Evolutionary conservation across 306 rosid species (phyloP).

Genomic region (Citrullus mucosospermus): DNA sequence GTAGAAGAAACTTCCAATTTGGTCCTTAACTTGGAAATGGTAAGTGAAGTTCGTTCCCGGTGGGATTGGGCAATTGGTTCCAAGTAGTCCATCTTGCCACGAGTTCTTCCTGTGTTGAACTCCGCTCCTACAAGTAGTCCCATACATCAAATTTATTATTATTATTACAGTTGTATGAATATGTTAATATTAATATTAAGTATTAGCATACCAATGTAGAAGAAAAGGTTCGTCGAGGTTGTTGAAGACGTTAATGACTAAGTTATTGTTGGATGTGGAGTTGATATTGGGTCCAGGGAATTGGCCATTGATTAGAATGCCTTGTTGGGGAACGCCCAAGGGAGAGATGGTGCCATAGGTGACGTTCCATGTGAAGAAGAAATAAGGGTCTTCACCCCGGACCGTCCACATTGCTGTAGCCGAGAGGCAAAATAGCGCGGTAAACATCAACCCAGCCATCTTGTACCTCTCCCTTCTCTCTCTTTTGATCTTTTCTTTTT

Average conservation of each 20-base stretch:
- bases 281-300: constrained; percentile 81
- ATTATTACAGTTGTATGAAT: too few relatives aligned
- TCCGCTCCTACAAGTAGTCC: constrained; percentile 10
- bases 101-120: constrained; percentile 71
- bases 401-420: constrained; percentile 13
- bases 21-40: constrained; percentile 72
- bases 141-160: background rate
- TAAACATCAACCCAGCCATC: background rate
- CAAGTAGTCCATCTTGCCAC: constrained; percentile 67
- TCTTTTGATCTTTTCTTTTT: too few relatives aligned
- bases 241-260: constrained; percentile 54
- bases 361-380: constrained; percentile 56
- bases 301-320: constrained; percentile 60
- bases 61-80: constrained; percentile 63
- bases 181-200: too few relatives aligned
- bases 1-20: constrained; percentile 8
- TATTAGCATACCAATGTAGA: constrained; percentile 24
- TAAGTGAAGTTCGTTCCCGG: constrained; percentile 60
- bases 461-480: background rate
- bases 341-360: constrained; percentile 73
- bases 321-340: constrained; percentile 72
- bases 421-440: constrained; percentile 24
- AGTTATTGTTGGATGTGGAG: constrained; percentile 61
- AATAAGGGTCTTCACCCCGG: constrained; percentile 52
- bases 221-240: constrained; percentile 76